Evolutionary conservation across 139 green algal species (phyloP).

Genomic region (Chlamydomonas eustigma): DNA sequence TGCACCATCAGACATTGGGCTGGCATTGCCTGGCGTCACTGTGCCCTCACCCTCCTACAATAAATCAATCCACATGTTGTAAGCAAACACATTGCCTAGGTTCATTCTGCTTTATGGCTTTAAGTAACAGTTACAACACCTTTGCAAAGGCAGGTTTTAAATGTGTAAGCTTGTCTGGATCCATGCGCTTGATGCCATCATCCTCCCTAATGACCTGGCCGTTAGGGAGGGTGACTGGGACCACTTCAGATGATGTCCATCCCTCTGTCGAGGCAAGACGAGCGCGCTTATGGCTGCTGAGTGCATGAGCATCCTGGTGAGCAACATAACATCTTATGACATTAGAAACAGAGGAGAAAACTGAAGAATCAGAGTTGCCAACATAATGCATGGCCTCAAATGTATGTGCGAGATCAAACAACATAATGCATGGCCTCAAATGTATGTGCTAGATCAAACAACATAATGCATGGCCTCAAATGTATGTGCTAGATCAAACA

Average conservation of each 20-base stretch:
- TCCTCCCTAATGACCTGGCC: constrained; percentile 33
- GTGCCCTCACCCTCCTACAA: constrained; percentile 37
- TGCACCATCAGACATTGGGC: constrained; percentile 81
- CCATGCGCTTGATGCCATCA: constrained; percentile 63
- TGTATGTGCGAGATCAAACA: too few relatives aligned
- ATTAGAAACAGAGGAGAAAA: background rate
- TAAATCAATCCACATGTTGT: too few relatives aligned
- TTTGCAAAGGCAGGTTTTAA: constrained; percentile 73
- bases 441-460: too few relatives aligned
- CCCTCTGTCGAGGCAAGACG: constrained; percentile 35
- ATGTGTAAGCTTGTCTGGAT: constrained; percentile 64
- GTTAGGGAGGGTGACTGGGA: constrained; percentile 33
- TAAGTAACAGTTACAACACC: too few relatives aligned
- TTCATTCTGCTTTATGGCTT: too few relatives aligned
- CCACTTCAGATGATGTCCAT: constrained; percentile 54
- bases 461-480: too few relatives aligned
- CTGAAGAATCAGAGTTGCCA: too few relatives aligned
- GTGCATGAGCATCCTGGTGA: constrained; percentile 71
- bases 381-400: too few relatives aligned
- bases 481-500: too few relatives aligned
- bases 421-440: too few relatives aligned
- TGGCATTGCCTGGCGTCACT: constrained; percentile 85
- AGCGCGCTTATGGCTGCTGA: constrained; percentile 55
- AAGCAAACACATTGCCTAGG: too few relatives aligned
- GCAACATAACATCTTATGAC: background rate